Conservation (phyloP, 176 grass and related monocot species). For the Zea mays region Zm-B73-REFERENCE-NAM-5.0 NC_050097.1:196808501-196809000, state of each 20-base stretch:
- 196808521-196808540: conserved; percentile 17
- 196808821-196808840: conserved; percentile 38
- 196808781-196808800: conserved; percentile 73
- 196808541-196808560: conserved; percentile 26
- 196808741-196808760: conserved; percentile 51
- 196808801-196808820: conserved; percentile 41
- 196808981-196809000: conserved; percentile 16
- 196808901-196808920: conserved; percentile 24
- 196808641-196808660: conserved; percentile 61
- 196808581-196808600: conserved; percentile 43
- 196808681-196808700: conserved; percentile 40
- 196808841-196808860: conserved; percentile 33
- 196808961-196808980: not conserved
- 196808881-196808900: conserved; percentile 22
- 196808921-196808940: conserved; percentile 3
- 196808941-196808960: conserved; percentile 23
- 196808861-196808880: not conserved
- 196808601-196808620: conserved; percentile 53
- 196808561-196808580: conserved; percentile 46
- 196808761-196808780: conserved; percentile 61
- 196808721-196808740: conserved; percentile 12
- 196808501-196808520: conserved; percentile 18
- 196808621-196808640: conserved; percentile 39
- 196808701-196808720: conserved; percentile 34
- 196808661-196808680: conserved; percentile 35